phyloP scores from a whole-genome alignment of 2,329 filamentous ascomycete species.

The Calonectria pseudoturangicola region DNA sequence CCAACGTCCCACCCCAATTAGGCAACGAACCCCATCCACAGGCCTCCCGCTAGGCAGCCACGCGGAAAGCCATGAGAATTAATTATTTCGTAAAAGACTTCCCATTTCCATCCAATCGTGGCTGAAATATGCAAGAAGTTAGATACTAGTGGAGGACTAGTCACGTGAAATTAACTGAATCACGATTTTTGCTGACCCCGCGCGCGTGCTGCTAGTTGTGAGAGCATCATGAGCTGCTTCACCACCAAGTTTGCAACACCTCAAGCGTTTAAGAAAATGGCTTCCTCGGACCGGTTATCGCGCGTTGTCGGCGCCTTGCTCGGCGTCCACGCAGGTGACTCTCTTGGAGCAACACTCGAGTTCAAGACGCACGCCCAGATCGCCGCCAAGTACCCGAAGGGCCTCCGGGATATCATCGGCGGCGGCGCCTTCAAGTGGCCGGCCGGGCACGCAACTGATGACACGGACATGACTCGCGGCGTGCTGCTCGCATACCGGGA shows the following conservation, averaged over 20 bases:
- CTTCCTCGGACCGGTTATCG: slow-evolving; percentile 44
- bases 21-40: neutral
- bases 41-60: slow-evolving; percentile 5
- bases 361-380: slow-evolving; percentile 62
- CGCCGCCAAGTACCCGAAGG: slow-evolving; percentile 58
- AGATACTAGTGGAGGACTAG: neutral
- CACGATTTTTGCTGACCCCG: neutral
- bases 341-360: slow-evolving; percentile 67
- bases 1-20: slow-evolving; percentile 5
- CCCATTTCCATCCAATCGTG: neutral
- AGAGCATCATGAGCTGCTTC: neutral
- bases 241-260: neutral
- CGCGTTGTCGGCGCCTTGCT: slow-evolving; percentile 66
- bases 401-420: slow-evolving; percentile 64
- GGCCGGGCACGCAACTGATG: slow-evolving; percentile 67
- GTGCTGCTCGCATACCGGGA: slow-evolving; percentile 66
- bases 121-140: neutral
- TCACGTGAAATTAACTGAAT: slow-evolving; percentile 1
- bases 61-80: neutral
- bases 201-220: neutral
- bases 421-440: slow-evolving; percentile 66
- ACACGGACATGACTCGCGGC: slow-evolving; percentile 68
- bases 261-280: slow-evolving; percentile 19
- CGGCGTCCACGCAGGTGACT: slow-evolving; percentile 68
- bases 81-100: neutral